Percentiles rank a stretch among this genome's conserved stretches.
Evolutionary conservation across 2,329 filamentous ascomycete species (phyloP).

Genomic region (Xylariaceae sp.): DNA sequence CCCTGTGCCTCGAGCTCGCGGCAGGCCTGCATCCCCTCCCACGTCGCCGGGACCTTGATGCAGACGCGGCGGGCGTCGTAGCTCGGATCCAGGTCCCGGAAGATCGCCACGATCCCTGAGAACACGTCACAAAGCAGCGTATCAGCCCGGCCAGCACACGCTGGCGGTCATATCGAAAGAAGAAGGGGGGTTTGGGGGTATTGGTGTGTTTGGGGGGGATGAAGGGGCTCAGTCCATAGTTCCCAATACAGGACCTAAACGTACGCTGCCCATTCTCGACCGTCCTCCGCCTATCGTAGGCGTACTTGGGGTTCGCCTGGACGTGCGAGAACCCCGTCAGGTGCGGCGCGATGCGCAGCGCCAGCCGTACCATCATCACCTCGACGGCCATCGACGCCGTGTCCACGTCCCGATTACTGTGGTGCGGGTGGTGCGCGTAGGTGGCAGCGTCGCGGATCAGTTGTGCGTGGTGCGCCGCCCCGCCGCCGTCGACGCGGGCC

Average conservation of each 20-base stretch:
- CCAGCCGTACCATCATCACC: constrained; percentile 48
- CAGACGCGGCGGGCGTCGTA: constrained; percentile 44
- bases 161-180: too few relatives aligned
- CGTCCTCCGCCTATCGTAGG: constrained; percentile 42
- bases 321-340: constrained; percentile 47
- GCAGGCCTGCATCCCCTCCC: constrained; percentile 56
- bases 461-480: constrained; percentile 29
- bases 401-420: constrained; percentile 27
- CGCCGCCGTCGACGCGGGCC: constrained; percentile 20
- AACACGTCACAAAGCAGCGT: too few relatives aligned
- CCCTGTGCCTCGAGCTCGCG: constrained; percentile 42
- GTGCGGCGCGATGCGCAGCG: constrained; percentile 40
- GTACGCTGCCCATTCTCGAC: constrained; percentile 43
- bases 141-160: too few relatives aligned
- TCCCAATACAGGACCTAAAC: too few relatives aligned
- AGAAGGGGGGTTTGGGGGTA: too few relatives aligned
- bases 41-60: constrained; percentile 57
- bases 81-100: constrained; percentile 33
- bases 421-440: constrained; percentile 24
- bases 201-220: too few relatives aligned
- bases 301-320: constrained; percentile 52
- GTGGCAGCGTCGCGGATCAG: constrained; percentile 29
- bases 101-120: constrained; percentile 45
- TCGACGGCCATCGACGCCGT: constrained; percentile 47
- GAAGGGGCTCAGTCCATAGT: too few relatives aligned